phyloP scores from a whole-genome alignment of 2,329 filamentous ascomycete species.

The Westerdykella aurantiaca region DNA sequence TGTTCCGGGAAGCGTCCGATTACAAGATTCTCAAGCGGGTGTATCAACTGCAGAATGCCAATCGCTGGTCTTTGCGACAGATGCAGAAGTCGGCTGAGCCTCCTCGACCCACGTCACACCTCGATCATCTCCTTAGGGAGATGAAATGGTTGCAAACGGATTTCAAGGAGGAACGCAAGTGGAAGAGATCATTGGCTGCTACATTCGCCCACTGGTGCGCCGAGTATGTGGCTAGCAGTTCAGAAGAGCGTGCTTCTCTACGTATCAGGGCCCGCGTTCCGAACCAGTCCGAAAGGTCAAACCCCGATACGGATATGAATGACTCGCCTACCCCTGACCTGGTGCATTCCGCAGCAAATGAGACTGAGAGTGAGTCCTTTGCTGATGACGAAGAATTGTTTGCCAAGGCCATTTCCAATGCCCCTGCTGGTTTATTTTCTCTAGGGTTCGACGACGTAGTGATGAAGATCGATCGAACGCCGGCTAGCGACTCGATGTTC shows the following conservation, averaged over 20 bases:
- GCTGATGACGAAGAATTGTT: conserved; percentile 37
- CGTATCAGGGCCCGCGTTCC: conserved; percentile 56
- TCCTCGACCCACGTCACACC: conserved; percentile 67
- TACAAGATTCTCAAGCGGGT: conserved; percentile 80
- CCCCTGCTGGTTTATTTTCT: conserved; percentile 73
- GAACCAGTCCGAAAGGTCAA: conserved; percentile 7
- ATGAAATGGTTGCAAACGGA: conserved; percentile 98
- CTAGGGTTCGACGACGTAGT: conserved; percentile 76
- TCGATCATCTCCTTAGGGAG: conserved; percentile 81
- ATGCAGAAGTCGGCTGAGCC: conserved; percentile 81
- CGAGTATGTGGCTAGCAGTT: conserved; percentile 65
- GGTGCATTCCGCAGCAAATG: conserved; percentile 32
- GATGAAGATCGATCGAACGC: conserved; percentile 69
- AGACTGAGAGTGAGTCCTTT: conserved; percentile 37
- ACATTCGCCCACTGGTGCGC: conserved; percentile 78
- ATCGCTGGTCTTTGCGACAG: conserved; percentile 89
- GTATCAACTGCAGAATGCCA: conserved; percentile 82
- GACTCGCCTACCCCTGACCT: conserved; percentile 38
- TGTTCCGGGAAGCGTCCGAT: conserved; percentile 79
- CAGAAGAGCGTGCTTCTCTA: conserved; percentile 59
- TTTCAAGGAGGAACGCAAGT: conserved; percentile 88
- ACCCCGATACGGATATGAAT: conserved; percentile 30
- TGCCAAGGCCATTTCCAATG: conserved; percentile 44
- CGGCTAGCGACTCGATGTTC: conserved; percentile 69
- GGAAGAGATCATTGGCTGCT: conserved; percentile 78